These are phyloP conservation scores for Psidium guajava DNA, from an alignment of 345 rosid species.

Conservation along the genomic window DNA sequence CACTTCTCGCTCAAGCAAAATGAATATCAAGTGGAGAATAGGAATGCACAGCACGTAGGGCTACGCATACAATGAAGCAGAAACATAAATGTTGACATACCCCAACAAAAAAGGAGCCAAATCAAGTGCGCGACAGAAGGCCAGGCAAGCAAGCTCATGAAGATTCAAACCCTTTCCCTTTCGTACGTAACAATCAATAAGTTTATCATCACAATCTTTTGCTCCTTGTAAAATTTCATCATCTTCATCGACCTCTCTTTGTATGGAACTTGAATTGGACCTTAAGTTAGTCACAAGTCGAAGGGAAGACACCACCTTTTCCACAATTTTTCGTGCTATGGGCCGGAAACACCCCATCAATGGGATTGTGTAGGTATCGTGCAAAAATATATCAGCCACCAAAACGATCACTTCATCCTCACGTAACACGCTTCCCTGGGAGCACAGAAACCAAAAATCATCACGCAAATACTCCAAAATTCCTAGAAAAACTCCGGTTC, in stretches of 20 bases:
- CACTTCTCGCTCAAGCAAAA: not conserved
- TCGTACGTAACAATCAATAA: slow-evolving; percentile 39
- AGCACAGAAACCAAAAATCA: not conserved
- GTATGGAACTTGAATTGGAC: slow-evolving; percentile 10
- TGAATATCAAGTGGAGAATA: not conserved
- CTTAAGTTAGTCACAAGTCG: slow-evolving; percentile 38
- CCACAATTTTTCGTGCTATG: slow-evolving; percentile 38
- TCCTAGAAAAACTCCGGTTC: not conserved
- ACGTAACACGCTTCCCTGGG: slow-evolving; percentile 32
- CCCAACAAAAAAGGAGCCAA: slow-evolving; percentile 54
- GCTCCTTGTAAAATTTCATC: not conserved
- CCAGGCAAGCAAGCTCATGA: slow-evolving; percentile 86
- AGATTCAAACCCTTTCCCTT: slow-evolving; percentile 57
- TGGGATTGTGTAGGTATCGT: slow-evolving; percentile 56
- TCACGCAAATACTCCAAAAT: not conserved
- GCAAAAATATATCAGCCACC: slow-evolving; percentile 49
- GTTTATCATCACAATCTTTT: slow-evolving; percentile 21
- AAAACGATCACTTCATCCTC: slow-evolving; percentile 49
- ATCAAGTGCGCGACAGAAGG: slow-evolving; percentile 71
- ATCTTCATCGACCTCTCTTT: not conserved
- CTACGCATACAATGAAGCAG: not conserved
- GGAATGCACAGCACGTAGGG: not conserved
- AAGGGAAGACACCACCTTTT: slow-evolving; percentile 42
- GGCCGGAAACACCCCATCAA: slow-evolving; percentile 61
- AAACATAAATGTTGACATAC: slow-evolving; percentile 15